Evolutionary conservation across 1,284 basidiomycete genomes (phyloP), one percentile per base, ranked within the genome.

Genomic region (Naganishia liquefaciens): DNA sequence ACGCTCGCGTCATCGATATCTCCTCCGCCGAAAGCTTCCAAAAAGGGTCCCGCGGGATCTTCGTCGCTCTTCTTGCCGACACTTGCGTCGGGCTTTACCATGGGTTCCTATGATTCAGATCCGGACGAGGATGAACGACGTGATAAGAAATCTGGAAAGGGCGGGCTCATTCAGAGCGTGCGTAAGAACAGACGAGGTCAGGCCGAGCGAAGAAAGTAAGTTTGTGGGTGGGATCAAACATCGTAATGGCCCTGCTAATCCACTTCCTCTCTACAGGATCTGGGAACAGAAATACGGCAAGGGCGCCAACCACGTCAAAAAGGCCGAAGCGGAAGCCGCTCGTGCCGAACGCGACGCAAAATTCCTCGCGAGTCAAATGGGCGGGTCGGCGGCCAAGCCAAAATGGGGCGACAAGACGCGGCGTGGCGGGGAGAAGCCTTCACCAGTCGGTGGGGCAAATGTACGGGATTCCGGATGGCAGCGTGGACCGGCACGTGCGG

Each of bases 231-330:
- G n/a, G n/a, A n/a, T n/a, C n/a, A n/a, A n/a, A n/a, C n/a, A n/a
- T n/a, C n/a, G n/a, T n/a, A n/a, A n/a, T n/a, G n/a, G n/a, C n/a
- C n/a, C 46, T 21, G 21, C 46, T 47, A 23, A 23, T 21, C 46
- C 46, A 13, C 33, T 30, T n/a, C 33, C 49, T 63, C 40, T 15
- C 9, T 44, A 19, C 71, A 96, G 93, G 0, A 94, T 98, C 69
- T 97, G 93, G 93, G 94, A 96, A 81, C 94, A 93, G 80, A 97
- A 94, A 78, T 97, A 87, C 73, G 94, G 94, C 62, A 85, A 83
- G 68, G 86, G 88, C 67, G 94, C 94, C 15, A 95, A 94, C 76
- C 94, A 97, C 78, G 83, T 94, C 78, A 88, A 89, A 76, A 88
- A 86, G 72, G 77, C 73, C 52, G 71, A 71, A 37, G 67, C 71